phyloP scores from a whole-genome alignment of 495 filamentous ascomycete species.

The Staphylotrichum longicolle region DNA sequence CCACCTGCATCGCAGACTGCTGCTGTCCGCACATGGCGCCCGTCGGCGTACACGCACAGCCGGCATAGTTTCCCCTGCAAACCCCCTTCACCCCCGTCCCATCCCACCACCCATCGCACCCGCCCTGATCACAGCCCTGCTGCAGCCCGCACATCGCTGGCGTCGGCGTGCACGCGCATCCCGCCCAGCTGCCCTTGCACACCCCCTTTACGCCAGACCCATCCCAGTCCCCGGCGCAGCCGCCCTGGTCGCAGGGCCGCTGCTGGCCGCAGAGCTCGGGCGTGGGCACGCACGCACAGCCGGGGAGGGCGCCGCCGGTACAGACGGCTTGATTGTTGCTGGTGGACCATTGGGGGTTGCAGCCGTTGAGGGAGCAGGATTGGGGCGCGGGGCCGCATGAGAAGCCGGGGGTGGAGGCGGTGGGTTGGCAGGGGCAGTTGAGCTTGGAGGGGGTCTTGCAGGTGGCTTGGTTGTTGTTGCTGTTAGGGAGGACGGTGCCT shows the following conservation, averaged over 20 bases:
- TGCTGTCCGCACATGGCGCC: background rate
- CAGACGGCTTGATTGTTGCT: background rate
- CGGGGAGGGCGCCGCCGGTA: background rate
- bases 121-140: no score
- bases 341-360: background rate
- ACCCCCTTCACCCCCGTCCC: background rate
- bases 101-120: background rate
- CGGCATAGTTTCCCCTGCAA: background rate
- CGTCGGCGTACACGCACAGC: background rate
- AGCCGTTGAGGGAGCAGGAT: no score
- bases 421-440: no score
- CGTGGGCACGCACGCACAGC: background rate
- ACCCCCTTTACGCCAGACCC: background rate
- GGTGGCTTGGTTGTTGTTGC: no score
- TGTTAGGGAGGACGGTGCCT: no score
- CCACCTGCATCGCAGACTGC: no score
- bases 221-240: background rate
- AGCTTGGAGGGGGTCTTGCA: no score
- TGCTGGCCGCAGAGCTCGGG: background rate
- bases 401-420: no score
- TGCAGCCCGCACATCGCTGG: background rate
- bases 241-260: background rate
- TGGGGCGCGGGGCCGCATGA: no score
- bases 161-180: background rate
- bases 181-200: background rate